Percentiles rank a stretch among this genome's conserved stretches.
These are phyloP conservation scores for Adansonia digitata DNA, from an alignment of 345 rosid genomes.

Conservation along the genomic window DNA sequence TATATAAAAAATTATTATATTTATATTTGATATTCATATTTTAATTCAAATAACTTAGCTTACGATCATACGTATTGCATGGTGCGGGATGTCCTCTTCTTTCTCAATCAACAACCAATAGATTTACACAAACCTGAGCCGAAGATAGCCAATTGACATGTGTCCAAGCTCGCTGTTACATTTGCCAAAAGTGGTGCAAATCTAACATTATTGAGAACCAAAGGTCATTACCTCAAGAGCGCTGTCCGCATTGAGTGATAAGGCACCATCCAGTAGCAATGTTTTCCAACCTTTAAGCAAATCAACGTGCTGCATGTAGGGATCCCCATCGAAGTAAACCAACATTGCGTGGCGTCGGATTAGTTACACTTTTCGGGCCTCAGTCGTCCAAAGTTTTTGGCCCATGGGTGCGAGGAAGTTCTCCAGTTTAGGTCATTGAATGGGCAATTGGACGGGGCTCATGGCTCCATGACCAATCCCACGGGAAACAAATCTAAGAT, in stretches of 20 bases:
- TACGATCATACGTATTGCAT: too few species aligned
- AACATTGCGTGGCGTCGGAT: not conserved
- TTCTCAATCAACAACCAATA: not conserved
- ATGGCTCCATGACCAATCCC: too few species aligned
- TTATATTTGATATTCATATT: too few species aligned
- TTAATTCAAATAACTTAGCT: too few species aligned
- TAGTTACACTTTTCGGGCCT: not conserved
- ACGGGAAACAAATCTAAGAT: too few species aligned
- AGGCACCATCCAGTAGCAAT: not conserved
- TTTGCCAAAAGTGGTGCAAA: not conserved
- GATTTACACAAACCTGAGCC: slow-evolving; percentile 26
- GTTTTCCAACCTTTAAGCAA: not conserved
- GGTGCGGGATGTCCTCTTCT: not conserved
- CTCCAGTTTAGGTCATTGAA: too few species aligned
- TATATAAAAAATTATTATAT: too few species aligned
- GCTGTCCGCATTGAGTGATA: not conserved
- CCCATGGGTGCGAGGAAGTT: not conserved
- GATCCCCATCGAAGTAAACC: not conserved
- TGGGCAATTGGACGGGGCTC: too few species aligned
- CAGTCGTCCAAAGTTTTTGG: not conserved
- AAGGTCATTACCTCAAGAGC: not conserved
- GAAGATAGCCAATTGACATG: slow-evolving; percentile 13
- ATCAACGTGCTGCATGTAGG: too few species aligned
- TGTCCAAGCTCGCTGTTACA: slow-evolving; percentile 16
- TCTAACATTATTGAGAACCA: slow-evolving; percentile 9